A percentile compares a stretch with the other conserved stretches of the same genome.
Conservation (phyloP, 306 rosid species). For the Biancaea sappan region DNA sequence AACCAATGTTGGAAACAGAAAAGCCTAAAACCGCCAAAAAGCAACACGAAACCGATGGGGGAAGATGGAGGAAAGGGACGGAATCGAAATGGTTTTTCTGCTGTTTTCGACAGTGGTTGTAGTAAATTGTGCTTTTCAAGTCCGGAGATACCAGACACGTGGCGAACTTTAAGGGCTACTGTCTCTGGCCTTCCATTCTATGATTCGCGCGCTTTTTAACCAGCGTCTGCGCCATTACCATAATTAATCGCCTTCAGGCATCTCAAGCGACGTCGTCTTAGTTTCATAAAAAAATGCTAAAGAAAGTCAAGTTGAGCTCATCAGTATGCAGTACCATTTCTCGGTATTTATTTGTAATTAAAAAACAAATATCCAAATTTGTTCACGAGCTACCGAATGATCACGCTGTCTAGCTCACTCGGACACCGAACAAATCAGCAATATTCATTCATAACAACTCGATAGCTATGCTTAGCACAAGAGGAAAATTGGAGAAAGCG, state of each 20-base stretch:
- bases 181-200: conserved; percentile 21
- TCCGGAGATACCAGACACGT: conserved; percentile 46
- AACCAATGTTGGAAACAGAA: conserved; percentile 58
- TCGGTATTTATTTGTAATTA: background rate
- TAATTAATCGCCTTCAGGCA: background rate
- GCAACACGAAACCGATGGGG: conserved; percentile 40
- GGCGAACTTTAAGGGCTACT: conserved; percentile 29
- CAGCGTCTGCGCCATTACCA: background rate
- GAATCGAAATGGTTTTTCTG: conserved; percentile 35
- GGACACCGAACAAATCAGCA: background rate
- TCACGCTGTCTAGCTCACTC: background rate
- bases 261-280: background rate
- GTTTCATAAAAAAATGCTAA: background rate
- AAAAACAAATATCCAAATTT: background rate
- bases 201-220: background rate
- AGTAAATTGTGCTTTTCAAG: conserved; percentile 40
- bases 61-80: conserved; percentile 19
- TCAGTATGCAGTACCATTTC: background rate
- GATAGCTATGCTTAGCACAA: background rate
- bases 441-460: background rate
- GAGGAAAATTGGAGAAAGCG: background rate
- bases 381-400: background rate
- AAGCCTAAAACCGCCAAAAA: conserved; percentile 37
- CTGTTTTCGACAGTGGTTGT: conserved; percentile 10
- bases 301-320: background rate